Conservation (phyloP, 371 early-diverging fungal species). For the Mycotypha africana region DNA sequence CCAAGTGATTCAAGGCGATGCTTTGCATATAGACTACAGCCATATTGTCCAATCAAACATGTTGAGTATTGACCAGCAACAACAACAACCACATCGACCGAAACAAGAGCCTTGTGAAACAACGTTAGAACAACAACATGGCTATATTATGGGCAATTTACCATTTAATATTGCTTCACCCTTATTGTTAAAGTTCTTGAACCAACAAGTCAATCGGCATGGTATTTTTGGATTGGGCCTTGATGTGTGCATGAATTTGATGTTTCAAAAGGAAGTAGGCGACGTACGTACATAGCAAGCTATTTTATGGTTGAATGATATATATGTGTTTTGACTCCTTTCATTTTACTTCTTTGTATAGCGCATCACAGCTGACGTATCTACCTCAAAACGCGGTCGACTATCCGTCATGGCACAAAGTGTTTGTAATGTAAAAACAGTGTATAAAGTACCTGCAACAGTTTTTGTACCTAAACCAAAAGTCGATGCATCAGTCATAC, state of each 20-base stretch:
- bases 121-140: background rate
- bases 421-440: constrained; percentile 58
- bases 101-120: constrained; percentile 24
- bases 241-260: constrained; percentile 67
- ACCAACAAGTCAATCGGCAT: constrained; percentile 42
- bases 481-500: constrained; percentile 73
- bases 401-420: constrained; percentile 73
- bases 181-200: constrained; percentile 71
- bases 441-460: constrained; percentile 57
- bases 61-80: constrained; percentile 49
- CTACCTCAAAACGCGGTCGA: constrained; percentile 56
- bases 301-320: background rate
- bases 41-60: too few relatives aligned
- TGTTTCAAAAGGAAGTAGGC: constrained; percentile 87
- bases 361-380: constrained; percentile 58
- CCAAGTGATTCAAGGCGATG: constrained; percentile 61
- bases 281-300: constrained; percentile 32
- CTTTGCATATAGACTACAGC: constrained; percentile 56
- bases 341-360: constrained; percentile 10
- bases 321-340: background rate
- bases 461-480: constrained; percentile 75
- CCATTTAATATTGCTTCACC: constrained; percentile 79
- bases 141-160: constrained; percentile 73
- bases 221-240: constrained; percentile 57
- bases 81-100: constrained; percentile 24